Base-by-base conservation (phyloP, 305 asterid species). In the Withania somnifera region DNA sequence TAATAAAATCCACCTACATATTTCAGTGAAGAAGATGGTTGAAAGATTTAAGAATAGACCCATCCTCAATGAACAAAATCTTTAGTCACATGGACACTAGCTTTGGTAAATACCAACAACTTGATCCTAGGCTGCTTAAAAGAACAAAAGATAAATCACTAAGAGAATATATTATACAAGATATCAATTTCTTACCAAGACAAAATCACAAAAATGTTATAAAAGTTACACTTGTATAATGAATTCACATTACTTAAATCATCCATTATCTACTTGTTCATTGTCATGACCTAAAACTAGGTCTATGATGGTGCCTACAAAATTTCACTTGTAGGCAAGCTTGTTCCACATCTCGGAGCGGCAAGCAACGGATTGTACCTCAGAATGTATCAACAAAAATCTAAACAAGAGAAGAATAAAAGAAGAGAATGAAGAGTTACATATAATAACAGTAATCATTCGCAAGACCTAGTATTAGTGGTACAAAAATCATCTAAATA, bases 1-100 rank as follows among this genome's bases (percentile, higher is more conserved):
- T 98, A n/a, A 95, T 95, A 89, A 95, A 95, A 91, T 95, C 99
- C 88, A 95, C 99, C 88, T 94, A 94, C 91, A 94, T 95, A 87
- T 93, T 91, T 73, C 95, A 87, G 81, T 95, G 99, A 78, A 95
- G 98, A 64, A 92, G 95, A 87, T 95, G 99, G 84, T 86, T 91
- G 85, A 95, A 95, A 69, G 97, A 90, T 87, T 92, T 95, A 60
- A 95, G 90, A 82, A 94, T 95, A 79, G 97, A 91, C 60, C 99
- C 99, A 79, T 95, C 99, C 89, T 95, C 99, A 45, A 95, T 95
- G 14, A 97, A 94, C 84, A 95, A 91, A 85, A 95, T 95, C 91
- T 95, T 91, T 77, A 95, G 86, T 57, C 79, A 95, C 98, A 52
- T 91, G 91, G 75, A 97, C 92, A 57, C 88, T 88, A 60, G 91